These are phyloP conservation scores for Boletus edulis DNA, from an alignment of 768 basidiomycete genomes.

Conservation along the genomic window DNA sequence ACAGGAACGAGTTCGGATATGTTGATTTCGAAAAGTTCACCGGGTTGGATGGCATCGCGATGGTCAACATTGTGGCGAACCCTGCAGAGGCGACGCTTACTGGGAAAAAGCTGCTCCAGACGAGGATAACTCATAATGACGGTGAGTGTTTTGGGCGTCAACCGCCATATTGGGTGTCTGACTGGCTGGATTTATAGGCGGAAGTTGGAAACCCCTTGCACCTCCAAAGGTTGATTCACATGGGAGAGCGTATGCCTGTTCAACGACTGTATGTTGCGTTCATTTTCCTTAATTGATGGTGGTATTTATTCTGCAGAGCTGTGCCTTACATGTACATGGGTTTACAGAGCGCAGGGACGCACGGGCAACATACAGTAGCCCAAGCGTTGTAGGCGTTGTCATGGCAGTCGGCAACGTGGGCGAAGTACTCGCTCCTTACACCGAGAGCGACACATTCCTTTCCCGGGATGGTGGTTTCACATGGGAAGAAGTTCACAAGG, in stretches of 20 bases:
- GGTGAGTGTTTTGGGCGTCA: slow-evolving; percentile 44
- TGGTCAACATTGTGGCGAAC: slow-evolving; percentile 89
- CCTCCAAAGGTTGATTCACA: slow-evolving; percentile 78
- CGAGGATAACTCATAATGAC: slow-evolving; percentile 94
- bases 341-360: slow-evolving; percentile 92
- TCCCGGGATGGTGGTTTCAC: slow-evolving; percentile 96
- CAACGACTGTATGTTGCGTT: slow-evolving; percentile 49
- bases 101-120: slow-evolving; percentile 73
- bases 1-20: slow-evolving; percentile 82
- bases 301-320: slow-evolving; percentile 49
- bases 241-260: slow-evolving; percentile 69
- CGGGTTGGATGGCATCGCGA: slow-evolving; percentile 92
- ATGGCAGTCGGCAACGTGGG: slow-evolving; percentile 98
- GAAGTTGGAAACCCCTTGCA: slow-evolving; percentile 79
- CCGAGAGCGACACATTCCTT: slow-evolving; percentile 91
- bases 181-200: slow-evolving; percentile 44
- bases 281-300: background rate
- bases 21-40: slow-evolving; percentile 99
- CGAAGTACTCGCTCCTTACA: slow-evolving; percentile 73
- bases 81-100: slow-evolving; percentile 69
- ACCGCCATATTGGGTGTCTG: background rate
- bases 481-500: slow-evolving; percentile 98
- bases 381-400: slow-evolving; percentile 87
- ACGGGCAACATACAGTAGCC: slow-evolving; percentile 90
- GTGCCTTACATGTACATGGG: slow-evolving; percentile 89